These are phyloP conservation scores for Entomortierella parvispora DNA, from an alignment of 192 early-diverging fungal genomes.

Conservation along the genomic window DNA sequence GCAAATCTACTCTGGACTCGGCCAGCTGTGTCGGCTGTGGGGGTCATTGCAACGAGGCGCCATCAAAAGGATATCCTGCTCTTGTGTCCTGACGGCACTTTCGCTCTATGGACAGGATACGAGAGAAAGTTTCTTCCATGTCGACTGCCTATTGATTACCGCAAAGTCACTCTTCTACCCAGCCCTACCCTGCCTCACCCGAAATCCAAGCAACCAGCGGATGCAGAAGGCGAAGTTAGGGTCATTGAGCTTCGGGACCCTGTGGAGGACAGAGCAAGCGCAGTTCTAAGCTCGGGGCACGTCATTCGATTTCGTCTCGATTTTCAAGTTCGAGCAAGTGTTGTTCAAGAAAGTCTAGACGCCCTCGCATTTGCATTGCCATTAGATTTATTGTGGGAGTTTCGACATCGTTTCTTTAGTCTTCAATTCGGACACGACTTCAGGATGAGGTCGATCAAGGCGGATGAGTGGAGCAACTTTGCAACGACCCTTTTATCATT, in stretches of 20 bases:
- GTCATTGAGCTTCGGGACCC: conserved; percentile 46
- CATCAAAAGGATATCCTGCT: conserved; percentile 54
- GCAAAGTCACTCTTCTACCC: background rate
- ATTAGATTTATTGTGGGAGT: conserved; percentile 26
- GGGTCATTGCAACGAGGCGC: conserved; percentile 48
- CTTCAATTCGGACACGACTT: conserved; percentile 30
- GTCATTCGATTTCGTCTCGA: conserved; percentile 42
- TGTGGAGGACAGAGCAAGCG: conserved; percentile 52
- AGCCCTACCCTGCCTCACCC: background rate
- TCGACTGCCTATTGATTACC: conserved; percentile 6
- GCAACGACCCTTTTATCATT: conserved; percentile 49
- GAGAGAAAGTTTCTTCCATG: conserved; percentile 38
- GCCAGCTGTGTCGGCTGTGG: conserved; percentile 52
- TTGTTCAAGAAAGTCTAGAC: conserved; percentile 51
- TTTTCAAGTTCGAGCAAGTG: conserved; percentile 43
- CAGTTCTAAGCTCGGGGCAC: conserved; percentile 28
- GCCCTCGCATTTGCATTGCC: conserved; percentile 54
- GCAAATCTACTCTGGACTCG: conserved; percentile 28
- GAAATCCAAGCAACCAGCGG: background rate
- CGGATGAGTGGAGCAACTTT: conserved; percentile 55
- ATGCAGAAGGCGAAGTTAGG: background rate
- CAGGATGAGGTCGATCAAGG: background rate
- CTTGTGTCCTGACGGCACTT: conserved; percentile 26
- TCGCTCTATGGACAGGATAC: conserved; percentile 54
- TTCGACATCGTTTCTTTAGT: conserved; percentile 42